A percentile compares a stretch with the other conserved stretches of the same genome.
Conservation (phyloP, 352 stramenopile species). For the Saprolegnia diclina region DNA sequence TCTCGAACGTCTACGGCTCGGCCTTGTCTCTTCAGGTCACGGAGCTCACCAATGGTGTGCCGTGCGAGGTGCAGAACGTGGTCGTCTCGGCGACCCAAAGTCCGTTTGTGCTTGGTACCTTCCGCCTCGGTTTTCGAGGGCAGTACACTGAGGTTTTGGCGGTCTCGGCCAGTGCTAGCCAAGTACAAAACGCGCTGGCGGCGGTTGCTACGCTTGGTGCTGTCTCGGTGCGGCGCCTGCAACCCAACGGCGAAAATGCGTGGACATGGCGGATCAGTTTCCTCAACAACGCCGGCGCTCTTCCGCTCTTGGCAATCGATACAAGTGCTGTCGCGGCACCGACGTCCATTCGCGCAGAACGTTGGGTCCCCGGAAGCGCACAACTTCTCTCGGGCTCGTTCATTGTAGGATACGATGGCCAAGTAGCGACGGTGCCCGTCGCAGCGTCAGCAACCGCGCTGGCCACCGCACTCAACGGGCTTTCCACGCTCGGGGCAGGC, state of each 20-base stretch:
- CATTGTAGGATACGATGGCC: slow-evolving; percentile 25
- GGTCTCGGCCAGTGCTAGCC: slow-evolving; percentile 18
- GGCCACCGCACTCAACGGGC: slow-evolving; percentile 17
- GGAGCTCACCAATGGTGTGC: slow-evolving; percentile 28
- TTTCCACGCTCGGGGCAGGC: slow-evolving; percentile 12
- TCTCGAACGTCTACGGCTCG: slow-evolving; percentile 28
- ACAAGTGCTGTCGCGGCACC: slow-evolving; percentile 1
- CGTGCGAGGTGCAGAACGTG: slow-evolving; percentile 31
- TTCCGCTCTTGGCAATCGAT: slow-evolving; percentile 25
- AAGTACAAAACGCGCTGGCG: slow-evolving; percentile 26
- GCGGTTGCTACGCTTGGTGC: slow-evolving; percentile 27
- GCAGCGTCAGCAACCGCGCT: slow-evolving; percentile 8
- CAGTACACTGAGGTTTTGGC: slow-evolving; percentile 7
- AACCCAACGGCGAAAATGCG: slow-evolving; percentile 29
- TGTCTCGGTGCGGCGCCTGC: slow-evolving; percentile 32
- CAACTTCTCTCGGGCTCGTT: slow-evolving; percentile 25
- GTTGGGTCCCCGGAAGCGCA: slow-evolving; percentile 16
- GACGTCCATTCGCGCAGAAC: slow-evolving; percentile 19
- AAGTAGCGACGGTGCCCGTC: slow-evolving; percentile 21
- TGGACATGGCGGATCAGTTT: slow-evolving; percentile 38
- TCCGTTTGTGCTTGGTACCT: slow-evolving; percentile 24
- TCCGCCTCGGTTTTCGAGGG: slow-evolving; percentile 27
- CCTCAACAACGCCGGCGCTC: slow-evolving; percentile 33
- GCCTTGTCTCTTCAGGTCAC: slow-evolving; percentile 11
- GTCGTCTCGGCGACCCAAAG: slow-evolving; percentile 20